Conservation (phyloP, 331 rosid species). For the Saraca asoca region DNA sequence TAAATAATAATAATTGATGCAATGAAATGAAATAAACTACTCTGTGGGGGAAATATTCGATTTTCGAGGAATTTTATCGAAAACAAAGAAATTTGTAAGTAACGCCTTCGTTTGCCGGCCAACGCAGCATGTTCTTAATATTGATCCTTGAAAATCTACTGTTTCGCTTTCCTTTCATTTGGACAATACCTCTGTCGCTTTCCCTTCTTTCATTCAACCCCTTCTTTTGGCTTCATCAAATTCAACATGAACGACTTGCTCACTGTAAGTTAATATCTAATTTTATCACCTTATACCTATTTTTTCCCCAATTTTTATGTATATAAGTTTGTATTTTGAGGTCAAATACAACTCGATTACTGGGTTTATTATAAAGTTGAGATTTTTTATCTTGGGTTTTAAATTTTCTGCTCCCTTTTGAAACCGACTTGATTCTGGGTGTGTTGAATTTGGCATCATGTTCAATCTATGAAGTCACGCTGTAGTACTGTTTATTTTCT, state of each 20-base stretch:
- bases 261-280: slow-evolving; percentile 53
- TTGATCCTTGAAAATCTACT: neutral
- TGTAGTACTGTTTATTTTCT: neutral
- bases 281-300: neutral
- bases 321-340: neutral
- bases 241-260: slow-evolving; percentile 90
- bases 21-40: too few relatives aligned
- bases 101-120: slow-evolving; percentile 38
- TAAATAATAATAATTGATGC: too few relatives aligned
- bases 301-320: neutral
- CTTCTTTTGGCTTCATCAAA: slow-evolving; percentile 9
- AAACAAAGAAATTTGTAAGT: slow-evolving; percentile 5
- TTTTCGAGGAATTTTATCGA: neutral
- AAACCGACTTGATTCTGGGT: slow-evolving; percentile 16
- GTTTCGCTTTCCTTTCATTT: neutral
- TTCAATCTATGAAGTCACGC: slow-evolving; percentile 18
- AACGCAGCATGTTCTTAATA: neutral
- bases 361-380: slow-evolving; percentile 15
- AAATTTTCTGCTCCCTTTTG: slow-evolving; percentile 13
- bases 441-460: slow-evolving; percentile 32
- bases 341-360: slow-evolving; percentile 36
- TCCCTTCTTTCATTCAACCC: neutral
- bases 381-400: slow-evolving; percentile 26
- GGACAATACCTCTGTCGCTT: slow-evolving; percentile 26
- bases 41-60: too few relatives aligned